Evolutionary conservation across 1,139 yeast genomes (phyloP), one percentile per base, ranked within the genome.

Genomic region (Pichiaceae sp.): DNA sequence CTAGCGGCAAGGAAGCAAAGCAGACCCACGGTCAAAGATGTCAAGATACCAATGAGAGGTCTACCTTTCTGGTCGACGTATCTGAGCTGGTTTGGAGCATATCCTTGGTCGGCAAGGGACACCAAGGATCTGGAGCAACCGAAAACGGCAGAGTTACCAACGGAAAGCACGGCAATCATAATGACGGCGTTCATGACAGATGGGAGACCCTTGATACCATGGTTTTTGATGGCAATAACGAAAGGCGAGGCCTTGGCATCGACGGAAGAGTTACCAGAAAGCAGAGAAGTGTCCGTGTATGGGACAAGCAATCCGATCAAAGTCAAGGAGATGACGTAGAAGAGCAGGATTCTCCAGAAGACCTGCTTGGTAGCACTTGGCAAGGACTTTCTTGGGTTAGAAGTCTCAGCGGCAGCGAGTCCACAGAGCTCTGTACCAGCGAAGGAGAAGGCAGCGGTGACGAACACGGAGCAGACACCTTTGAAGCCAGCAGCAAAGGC

Each of bases 351-450:
- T 63, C 89, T 70, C 79, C 83, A 78, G 57, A 77, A 72, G 17
- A 79, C 85, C 50, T 78, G 86, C 54, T 78, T 79, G 43, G 75
- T 73, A 27, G 87, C 86, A 41, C 66, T 62, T 38, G 89, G 86
- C 38, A 82, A 66, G 6, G 81, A 63, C 50, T 67, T 69, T 56
- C 81, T 67, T 37, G 95, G 95, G 56, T 82, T 77, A 32, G 67
- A 67, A 31, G 94, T 76, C 60, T 86, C 95, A 15, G 93, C 86
- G 26, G 94, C 87, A 16, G 94, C 87, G 46, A 86, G 65, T 38
- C 93, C 93, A 40, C 80, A 80, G 53, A 81, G 68, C 60, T 84
- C 95, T 37, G 82, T 75, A 50, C 93, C 93, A 38, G 89, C 87
- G 52, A 83, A 81, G 4, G 95, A 77, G 60, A 85, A 87, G 4